phyloP scores from a whole-genome alignment of 2,329 filamentous ascomycete genomes.

The Thyridium curvatum region DNA sequence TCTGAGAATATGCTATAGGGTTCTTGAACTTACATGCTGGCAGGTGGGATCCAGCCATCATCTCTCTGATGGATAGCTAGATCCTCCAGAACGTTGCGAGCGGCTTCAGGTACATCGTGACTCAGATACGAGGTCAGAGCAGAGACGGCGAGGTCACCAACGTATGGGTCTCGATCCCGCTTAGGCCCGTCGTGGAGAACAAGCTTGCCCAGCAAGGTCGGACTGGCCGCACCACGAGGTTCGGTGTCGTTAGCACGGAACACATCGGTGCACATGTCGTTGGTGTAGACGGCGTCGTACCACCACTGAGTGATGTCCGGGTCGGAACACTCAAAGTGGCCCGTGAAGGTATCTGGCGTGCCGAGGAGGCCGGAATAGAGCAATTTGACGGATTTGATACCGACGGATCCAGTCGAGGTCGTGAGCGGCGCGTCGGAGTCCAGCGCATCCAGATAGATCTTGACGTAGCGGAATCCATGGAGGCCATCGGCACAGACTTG shows the following conservation, averaged over 20 bases:
- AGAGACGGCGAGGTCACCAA: constrained; percentile 44
- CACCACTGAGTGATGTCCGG: constrained; percentile 41
- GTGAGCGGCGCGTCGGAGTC: constrained; percentile 36
- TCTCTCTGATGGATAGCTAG: constrained; percentile 39
- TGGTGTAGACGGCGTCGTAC: constrained; percentile 47
- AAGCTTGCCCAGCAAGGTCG: constrained; percentile 34
- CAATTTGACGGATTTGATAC: constrained; percentile 33
- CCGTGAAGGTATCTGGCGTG: constrained; percentile 40
- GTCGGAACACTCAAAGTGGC: constrained; percentile 48
- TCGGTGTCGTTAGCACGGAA: constrained; percentile 43
- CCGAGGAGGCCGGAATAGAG: constrained; percentile 38
- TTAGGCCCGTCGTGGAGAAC: constrained; percentile 46
- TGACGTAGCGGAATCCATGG: constrained; percentile 47
- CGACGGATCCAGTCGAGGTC: constrained; percentile 30
- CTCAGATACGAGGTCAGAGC: constrained; percentile 40
- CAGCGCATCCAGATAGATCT: constrained; percentile 38
- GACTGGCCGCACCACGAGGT: constrained; percentile 34
- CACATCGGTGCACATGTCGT: constrained; percentile 38
- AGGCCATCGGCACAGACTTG: constrained; percentile 45
- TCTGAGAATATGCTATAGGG: not conserved
- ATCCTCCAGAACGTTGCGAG: constrained; percentile 41
- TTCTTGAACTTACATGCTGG: constrained; percentile 40
- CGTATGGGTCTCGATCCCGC: constrained; percentile 45
- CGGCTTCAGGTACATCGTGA: constrained; percentile 32
- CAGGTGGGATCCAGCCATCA: constrained; percentile 48